Evolutionary conservation across 768 basidiomycete genomes (phyloP).

Genomic region (Boletus subcaerulescens): DNA sequence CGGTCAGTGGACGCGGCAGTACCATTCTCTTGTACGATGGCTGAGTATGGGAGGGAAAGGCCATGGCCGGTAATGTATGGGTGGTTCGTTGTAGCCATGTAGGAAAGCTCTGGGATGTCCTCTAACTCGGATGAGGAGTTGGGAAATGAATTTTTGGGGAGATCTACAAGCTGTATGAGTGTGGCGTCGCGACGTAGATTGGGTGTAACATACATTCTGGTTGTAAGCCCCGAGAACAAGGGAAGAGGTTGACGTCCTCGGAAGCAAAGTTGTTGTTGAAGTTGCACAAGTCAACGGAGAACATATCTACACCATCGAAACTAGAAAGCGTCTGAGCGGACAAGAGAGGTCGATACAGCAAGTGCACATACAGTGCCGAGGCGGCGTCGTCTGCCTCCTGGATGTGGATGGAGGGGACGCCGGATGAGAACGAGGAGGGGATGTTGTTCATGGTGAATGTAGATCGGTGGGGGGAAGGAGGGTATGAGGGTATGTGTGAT

Average conservation of each 20-base stretch:
- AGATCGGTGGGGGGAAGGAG: neutral
- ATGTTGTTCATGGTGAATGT: slow-evolving; percentile 9
- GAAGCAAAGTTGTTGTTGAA: neutral
- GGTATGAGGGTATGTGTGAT: slow-evolving; percentile 9
- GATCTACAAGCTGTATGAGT: slow-evolving; percentile 10
- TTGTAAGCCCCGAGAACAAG: neutral
- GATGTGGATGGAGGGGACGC: slow-evolving; percentile 22
- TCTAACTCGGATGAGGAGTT: slow-evolving; percentile 9
- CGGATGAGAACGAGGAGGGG: neutral
- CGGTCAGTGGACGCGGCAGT: neutral
- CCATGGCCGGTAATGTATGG: slow-evolving; percentile 6
- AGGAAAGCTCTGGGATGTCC: slow-evolving; percentile 18
- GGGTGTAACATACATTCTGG: slow-evolving; percentile 6
- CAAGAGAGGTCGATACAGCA: neutral
- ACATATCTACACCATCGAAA: neutral
- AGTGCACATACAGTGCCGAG: slow-evolving; percentile 13
- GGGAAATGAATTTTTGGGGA: neutral
- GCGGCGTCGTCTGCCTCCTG: slow-evolving; percentile 2
- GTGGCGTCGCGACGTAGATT: slow-evolving; percentile 10
- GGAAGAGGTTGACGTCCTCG: neutral
- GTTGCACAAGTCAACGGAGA: neutral
- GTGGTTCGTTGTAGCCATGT: slow-evolving; percentile 7
- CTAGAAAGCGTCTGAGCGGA: slow-evolving; percentile 15
- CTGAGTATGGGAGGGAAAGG: slow-evolving; percentile 4
- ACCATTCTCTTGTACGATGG: slow-evolving; percentile 15